Percentiles rank a stretch among this genome's conserved stretches.
Conservation (phyloP, 805 yeast genomes). For the Candida bentonensis region DNA sequence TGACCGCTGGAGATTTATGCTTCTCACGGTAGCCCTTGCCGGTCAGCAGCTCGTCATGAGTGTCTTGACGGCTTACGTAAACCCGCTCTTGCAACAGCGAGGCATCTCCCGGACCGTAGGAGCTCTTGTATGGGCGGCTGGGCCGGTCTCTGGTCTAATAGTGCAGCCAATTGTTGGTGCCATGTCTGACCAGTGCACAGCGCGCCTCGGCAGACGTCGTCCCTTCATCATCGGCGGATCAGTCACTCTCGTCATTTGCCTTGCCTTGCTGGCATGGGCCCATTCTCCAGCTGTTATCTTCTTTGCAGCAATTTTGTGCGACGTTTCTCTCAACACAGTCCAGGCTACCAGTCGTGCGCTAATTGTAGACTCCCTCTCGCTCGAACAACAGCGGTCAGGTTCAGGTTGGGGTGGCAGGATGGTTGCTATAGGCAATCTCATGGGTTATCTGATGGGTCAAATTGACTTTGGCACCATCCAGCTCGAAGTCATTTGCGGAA, state of each 20-base stretch:
- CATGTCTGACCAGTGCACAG: constrained; percentile 31
- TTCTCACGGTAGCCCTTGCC: constrained; percentile 23
- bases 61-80: constrained; percentile 49
- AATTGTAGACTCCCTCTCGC: constrained; percentile 46
- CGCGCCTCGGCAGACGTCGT: constrained; percentile 35
- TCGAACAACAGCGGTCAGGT: constrained; percentile 41
- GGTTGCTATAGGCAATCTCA: constrained; percentile 45
- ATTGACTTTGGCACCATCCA: constrained; percentile 36
- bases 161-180: constrained; percentile 55
- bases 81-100: constrained; percentile 47
- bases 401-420: constrained; percentile 57
- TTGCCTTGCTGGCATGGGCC: constrained; percentile 27
- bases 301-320: constrained; percentile 38
- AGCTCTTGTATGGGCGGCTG: constrained; percentile 53
- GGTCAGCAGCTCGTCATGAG: constrained; percentile 55
- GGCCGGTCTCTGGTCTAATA: constrained; percentile 47
- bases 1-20: neutral
- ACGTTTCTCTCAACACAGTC: constrained; percentile 43
- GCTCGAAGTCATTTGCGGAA: constrained; percentile 33
- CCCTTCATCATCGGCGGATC: constrained; percentile 46
- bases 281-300: constrained; percentile 5
- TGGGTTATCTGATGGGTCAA: constrained; percentile 42
- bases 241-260: constrained; percentile 31
- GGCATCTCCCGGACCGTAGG: constrained; percentile 43
- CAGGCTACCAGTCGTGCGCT: constrained; percentile 50